These are phyloP conservation scores for Trichoderma aggressivum DNA, from an alignment of 2,329 filamentous ascomycete species.

Conservation along the genomic window DNA sequence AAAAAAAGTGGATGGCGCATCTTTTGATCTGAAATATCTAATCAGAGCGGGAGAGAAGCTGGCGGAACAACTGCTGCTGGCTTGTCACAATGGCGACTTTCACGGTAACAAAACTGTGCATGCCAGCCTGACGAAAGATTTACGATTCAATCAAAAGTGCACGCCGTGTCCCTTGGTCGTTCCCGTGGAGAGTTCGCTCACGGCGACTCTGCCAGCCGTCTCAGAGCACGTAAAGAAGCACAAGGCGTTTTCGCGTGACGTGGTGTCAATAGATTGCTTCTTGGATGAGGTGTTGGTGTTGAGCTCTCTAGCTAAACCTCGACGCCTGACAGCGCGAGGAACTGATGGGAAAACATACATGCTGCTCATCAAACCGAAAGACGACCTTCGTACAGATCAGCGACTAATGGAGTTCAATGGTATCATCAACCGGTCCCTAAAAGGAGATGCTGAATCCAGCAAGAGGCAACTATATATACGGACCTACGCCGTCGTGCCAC, in stretches of 20 bases:
- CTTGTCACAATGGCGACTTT: conserved; percentile 75
- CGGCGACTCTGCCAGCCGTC: conserved; percentile 71
- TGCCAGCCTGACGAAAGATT: conserved; percentile 72
- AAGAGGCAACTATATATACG: conserved; percentile 90
- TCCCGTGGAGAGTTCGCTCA: conserved; percentile 80
- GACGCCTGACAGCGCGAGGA: conserved; percentile 82
- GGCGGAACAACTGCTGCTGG: conserved; percentile 73
- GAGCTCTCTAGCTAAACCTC: conserved; percentile 86
- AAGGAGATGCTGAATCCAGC: conserved; percentile 86
- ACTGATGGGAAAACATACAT: conserved; percentile 87
- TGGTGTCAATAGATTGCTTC: conserved; percentile 78
- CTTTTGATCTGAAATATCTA: conserved; percentile 64
- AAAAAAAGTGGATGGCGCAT: conserved; percentile 50
- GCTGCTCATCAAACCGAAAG: conserved; percentile 94
- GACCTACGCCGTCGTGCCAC: conserved; percentile 92
- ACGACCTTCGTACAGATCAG: conserved; percentile 95
- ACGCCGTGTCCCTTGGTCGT: conserved; percentile 84
- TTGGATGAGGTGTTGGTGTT: conserved; percentile 86
- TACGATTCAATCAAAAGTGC: conserved; percentile 80
- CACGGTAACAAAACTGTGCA: conserved; percentile 62
- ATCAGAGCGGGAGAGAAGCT: conserved; percentile 78
- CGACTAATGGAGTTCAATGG: conserved; percentile 98
- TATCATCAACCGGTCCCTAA: conserved; percentile 94
- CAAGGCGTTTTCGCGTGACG: conserved; percentile 81
- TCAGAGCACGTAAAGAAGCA: conserved; percentile 73